These are phyloP conservation scores for Diutina neorugosa DNA, from an alignment of 1,139 yeast species.

Conservation along the genomic window DNA sequence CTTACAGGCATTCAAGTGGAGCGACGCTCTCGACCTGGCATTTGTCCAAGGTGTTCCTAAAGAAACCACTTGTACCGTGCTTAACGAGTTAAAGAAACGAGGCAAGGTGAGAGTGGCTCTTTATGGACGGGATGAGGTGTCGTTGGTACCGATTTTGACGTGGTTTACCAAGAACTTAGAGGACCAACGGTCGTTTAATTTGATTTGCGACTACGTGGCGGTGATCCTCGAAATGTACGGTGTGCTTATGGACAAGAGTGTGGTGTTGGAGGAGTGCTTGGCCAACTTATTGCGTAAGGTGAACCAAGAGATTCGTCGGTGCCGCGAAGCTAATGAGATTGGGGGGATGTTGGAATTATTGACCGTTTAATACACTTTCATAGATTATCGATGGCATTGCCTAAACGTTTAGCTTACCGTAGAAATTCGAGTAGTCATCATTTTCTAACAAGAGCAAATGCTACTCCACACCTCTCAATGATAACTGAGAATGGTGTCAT, in stretches of 20 bases:
- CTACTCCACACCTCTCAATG: no score
- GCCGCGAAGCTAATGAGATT: conserved; percentile 79
- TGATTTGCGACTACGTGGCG: conserved; percentile 76
- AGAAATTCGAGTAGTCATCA: no score
- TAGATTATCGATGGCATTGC: not conserved
- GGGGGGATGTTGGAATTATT: conserved; percentile 76
- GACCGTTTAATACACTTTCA: not conserved
- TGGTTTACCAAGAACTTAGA: conserved; percentile 73
- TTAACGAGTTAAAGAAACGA: conserved; percentile 73
- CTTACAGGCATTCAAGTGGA: conserved; percentile 81
- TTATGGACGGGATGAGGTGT: conserved; percentile 72
- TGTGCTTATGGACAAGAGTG: conserved; percentile 54
- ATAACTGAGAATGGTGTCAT: no score
- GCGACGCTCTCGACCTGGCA: conserved; percentile 84
- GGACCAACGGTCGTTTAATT: conserved; percentile 64
- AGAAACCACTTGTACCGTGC: conserved; percentile 61
- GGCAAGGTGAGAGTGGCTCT: conserved; percentile 79
- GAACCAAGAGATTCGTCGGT: conserved; percentile 57
- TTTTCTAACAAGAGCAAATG: no score
- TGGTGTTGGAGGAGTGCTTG: conserved; percentile 68
- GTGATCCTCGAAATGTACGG: conserved; percentile 76
- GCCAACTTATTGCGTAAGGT: conserved; percentile 48
- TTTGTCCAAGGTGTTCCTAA: conserved; percentile 65
- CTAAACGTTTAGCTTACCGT: not conserved
- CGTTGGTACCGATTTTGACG: conserved; percentile 71